phyloP scores from a whole-genome alignment of 2,329 filamentous ascomycete genomes.

The Blumeria graminis region DNA sequence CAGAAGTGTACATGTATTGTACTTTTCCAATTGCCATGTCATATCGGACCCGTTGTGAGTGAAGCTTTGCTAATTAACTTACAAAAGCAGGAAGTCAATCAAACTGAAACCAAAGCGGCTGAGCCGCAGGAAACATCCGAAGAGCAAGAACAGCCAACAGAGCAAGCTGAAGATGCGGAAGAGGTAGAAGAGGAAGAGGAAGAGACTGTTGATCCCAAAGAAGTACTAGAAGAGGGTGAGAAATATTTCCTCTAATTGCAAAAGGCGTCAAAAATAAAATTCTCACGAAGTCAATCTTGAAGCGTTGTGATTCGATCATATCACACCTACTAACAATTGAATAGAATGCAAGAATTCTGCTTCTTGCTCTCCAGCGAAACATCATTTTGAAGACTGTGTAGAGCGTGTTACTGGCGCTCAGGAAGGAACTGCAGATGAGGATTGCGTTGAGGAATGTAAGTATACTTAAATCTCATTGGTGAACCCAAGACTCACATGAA shows the following conservation, averaged over 20 bases:
- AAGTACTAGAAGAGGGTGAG: conserved; percentile 77
- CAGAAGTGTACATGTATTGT: neutral
- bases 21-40: too few relatives aligned
- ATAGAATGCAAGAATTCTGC: conserved; percentile 75
- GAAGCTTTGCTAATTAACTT: too few relatives aligned
- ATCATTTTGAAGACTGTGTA: conserved; percentile 96
- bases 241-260: conserved; percentile 12
- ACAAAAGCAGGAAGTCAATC: too few relatives aligned
- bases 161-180: conserved; percentile 27
- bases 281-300: neutral
- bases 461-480: conserved; percentile 9
- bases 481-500: conserved; percentile 3
- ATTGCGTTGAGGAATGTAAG: conserved; percentile 99
- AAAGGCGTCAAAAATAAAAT: neutral
- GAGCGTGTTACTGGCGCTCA: conserved; percentile 54
- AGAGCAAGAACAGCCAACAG: conserved; percentile 23
- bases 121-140: conserved; percentile 13
- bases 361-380: conserved; percentile 70
- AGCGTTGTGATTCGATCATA: neutral
- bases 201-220: conserved; percentile 66
- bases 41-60: too few relatives aligned
- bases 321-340: neutral
- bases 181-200: conserved; percentile 45
- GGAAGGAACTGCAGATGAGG: conserved; percentile 57
- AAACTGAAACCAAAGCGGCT: neutral